Base-by-base conservation (phyloP, 345 rosid species). In the Salix dunnii region DNA sequence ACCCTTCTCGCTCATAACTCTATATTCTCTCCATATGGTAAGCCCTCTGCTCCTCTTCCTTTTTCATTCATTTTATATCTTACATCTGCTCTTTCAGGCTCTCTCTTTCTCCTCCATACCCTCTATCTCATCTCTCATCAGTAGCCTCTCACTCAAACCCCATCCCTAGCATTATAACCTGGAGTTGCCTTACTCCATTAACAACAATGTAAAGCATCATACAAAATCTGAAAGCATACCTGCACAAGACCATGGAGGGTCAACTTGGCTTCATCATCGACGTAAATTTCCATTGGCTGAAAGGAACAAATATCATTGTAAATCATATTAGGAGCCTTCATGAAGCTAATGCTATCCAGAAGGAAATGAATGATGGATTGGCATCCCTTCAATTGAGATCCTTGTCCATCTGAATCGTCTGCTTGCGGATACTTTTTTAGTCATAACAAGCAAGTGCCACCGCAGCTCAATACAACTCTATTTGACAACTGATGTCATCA, bases 261-360 rank as follows among this genome's bases (percentile, higher is more conserved):
- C 90, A 96, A 82, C 87, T 96, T 96, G 77, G 99, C 97, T 85
- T 96, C 99, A 30, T 94, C 97, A 21, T 93, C 97, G 17, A 96
- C 99, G 84, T 96, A 96, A 77, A 96, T 96, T 88, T 96, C 98
- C 98, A 94, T 96, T 13, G 99, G 99, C 98, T 96, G 97, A 83
- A 96, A 92, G 85, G 90, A 87, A 89, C 65, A 92, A 87, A 91
- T 82, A 87, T 89, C 86, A 92, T 83, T 90, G 88, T 84, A 87
- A 93, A 91, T 72, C 85, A 85, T 74, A 86, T 95, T 91, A 92
- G 91, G 85, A 49, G 85, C 80, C 85, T 85, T 88, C 93, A 79
- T 82, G 82, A 91, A 84, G 89, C 80, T 86, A 83, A 83, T 72
- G 87, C 86, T 84, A 89, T 87, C 89, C 92, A 89, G 79, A 80